These are phyloP conservation scores for Quercus phellos DNA, from an alignment of 331 rosid species.

Conservation along the genomic window DNA sequence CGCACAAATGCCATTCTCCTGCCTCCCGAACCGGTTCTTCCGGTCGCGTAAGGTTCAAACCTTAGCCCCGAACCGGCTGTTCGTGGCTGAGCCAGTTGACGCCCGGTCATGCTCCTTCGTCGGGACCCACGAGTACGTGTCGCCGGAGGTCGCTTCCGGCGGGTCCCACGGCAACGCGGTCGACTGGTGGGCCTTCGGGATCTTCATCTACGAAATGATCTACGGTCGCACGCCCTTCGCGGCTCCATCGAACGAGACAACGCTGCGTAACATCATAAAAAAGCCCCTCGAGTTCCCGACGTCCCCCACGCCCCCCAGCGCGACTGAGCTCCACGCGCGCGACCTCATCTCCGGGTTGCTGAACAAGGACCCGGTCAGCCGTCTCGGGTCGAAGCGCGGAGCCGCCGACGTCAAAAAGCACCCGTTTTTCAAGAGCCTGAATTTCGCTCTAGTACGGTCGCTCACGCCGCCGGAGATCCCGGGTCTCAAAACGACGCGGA, in stretches of 20 bases:
- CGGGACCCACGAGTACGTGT: slow-evolving; percentile 92
- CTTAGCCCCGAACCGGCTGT: slow-evolving; percentile 53
- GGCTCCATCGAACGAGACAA: slow-evolving; percentile 61
- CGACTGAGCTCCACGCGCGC: slow-evolving; percentile 78
- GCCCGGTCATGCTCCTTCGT: slow-evolving; percentile 90
- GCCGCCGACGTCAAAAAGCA: slow-evolving; percentile 85
- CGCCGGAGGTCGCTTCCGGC: slow-evolving; percentile 94
- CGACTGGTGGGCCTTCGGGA: slow-evolving; percentile 97
- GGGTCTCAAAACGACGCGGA: slow-evolving; percentile 43
- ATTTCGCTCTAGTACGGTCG: slow-evolving; percentile 66
- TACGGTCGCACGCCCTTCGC: slow-evolving; percentile 90
- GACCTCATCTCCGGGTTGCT: slow-evolving; percentile 49
- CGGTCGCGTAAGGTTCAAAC: slow-evolving; percentile 76
- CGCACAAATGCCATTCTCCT: slow-evolving; percentile 39
- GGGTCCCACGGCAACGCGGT: slow-evolving; percentile 95
- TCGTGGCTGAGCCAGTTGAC: slow-evolving; percentile 84
- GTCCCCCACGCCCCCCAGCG: slow-evolving; percentile 30
- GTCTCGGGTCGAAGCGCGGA: slow-evolving; percentile 94
- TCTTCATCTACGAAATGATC: slow-evolving; percentile 77
- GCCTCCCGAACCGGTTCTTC: slow-evolving; percentile 55
- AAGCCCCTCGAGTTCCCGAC: slow-evolving; percentile 61
- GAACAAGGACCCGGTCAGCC: slow-evolving; percentile 57
- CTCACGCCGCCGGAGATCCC: slow-evolving; percentile 69
- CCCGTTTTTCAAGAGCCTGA: slow-evolving; percentile 64
- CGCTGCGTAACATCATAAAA: slow-evolving; percentile 61